Base-by-base conservation (phyloP, 2,329 filamentous ascomycete species). In the Drechslerella stenobrocha region DNA sequence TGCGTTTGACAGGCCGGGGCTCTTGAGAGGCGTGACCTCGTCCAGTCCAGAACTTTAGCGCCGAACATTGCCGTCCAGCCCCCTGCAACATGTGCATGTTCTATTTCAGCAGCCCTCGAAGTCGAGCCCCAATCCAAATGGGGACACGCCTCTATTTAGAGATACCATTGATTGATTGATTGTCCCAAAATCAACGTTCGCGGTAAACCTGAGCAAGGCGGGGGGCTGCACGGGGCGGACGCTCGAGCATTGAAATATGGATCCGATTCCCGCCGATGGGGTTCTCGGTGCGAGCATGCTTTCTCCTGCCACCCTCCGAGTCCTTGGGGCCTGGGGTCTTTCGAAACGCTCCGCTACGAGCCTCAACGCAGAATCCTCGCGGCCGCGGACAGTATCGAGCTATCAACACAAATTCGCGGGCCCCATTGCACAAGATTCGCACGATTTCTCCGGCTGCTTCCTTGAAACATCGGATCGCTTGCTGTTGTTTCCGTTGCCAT, bases 71-170 rank as follows among this genome's bases (percentile, higher is more conserved):
- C 63, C 55, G 44, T 51, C 44, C 50, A 22, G 34, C 48, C 63
- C 32, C 48, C 63, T 67, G 63, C 55, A 60, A 50, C 52, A n/a
- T 47, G 55, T 67, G 46, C 52, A n/a, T 47, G 55, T 67, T 55
- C 63, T 67, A 67, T 60, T 67, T 67, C 55, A 45, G 63, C 56
- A 52, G 46, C 15, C 15, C 34, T 35, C 23, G 22, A 15, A 46
- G 11, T 45, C 50, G 20, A 60, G 55, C 63, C 50, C 37, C 55
- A 53, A 44, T 34, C 24, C 42, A 24, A 32, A n/a, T 18, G 6
- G 32, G n/a, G 53, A 37, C 24, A 22, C 35, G 15, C 26, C 52
- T 53, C 53, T 58, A 66, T 58, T 52, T 53, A 53, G 47, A 58
- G n/a, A n/a, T n/a, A n/a, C n/a, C n/a, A 20, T 5, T 4, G 6